phyloP scores from a whole-genome alignment of 2,329 filamentous ascomycete genomes.

The Nakataea oryzae region DNA sequence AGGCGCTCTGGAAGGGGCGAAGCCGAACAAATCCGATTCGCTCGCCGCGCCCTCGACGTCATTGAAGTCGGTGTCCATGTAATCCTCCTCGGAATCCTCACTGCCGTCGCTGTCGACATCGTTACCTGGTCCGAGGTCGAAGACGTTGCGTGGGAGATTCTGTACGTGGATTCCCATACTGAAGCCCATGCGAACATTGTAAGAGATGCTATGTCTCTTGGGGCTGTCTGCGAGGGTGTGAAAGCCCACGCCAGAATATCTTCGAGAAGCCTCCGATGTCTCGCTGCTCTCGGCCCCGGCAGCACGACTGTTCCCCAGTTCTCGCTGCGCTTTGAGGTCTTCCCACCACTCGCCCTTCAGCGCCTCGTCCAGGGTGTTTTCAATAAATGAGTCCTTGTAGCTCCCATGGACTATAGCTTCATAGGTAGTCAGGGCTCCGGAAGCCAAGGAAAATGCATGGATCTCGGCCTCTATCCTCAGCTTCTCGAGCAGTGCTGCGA shows the following conservation, averaged over 20 bases:
- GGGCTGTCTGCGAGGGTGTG: neutral
- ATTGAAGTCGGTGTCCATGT: conserved; percentile 21
- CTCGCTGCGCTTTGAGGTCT: conserved; percentile 43
- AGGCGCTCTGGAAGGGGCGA: conserved; percentile 17
- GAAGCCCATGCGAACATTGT: conserved; percentile 46
- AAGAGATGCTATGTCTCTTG: conserved; percentile 43
- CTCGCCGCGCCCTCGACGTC: conserved; percentile 27
- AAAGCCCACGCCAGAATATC: conserved; percentile 31
- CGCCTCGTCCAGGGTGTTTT: conserved; percentile 52
- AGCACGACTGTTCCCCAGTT: neutral
- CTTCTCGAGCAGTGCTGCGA: conserved; percentile 67
- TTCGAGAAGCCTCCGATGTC: conserved; percentile 7
- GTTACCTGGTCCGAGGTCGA: conserved; percentile 23
- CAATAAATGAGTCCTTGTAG: conserved; percentile 39
- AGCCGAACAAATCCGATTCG: conserved; percentile 27
- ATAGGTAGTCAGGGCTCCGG: conserved; percentile 61
- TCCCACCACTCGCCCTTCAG: conserved; percentile 77
- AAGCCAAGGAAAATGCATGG: conserved; percentile 72
- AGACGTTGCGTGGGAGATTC: conserved; percentile 51
- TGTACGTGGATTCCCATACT: conserved; percentile 69
- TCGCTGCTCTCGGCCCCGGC: neutral
- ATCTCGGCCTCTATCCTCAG: conserved; percentile 72
- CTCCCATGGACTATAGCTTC: conserved; percentile 69
- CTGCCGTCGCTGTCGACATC: conserved; percentile 13
- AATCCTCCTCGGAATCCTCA: conserved; percentile 1